Evolutionary conservation across 352 stramenopile species (phyloP).

Genomic region (Phytophthora fragariae): DNA sequence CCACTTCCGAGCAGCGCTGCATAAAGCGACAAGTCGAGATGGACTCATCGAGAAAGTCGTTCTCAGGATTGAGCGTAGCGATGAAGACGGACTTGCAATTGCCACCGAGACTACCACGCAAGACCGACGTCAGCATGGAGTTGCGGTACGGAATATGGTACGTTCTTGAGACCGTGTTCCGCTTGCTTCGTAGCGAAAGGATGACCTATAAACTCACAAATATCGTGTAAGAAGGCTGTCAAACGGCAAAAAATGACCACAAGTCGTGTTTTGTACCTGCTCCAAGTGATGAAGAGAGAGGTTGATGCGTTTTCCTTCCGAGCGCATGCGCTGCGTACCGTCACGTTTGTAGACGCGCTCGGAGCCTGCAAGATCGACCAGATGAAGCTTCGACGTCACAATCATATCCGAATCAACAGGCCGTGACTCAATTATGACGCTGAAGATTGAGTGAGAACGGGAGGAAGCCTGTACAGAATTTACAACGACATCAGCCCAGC

Average conservation of each 20-base stretch:
- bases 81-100: constrained; percentile 99
- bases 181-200: constrained; percentile 89
- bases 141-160: constrained; percentile 96
- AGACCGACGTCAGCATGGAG: constrained; percentile 96
- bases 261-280: constrained; percentile 46
- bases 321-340: constrained; percentile 89
- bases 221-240: not conserved
- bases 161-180: constrained; percentile 50
- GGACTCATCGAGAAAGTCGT: constrained; percentile 88
- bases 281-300: constrained; percentile 95
- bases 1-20: constrained; percentile 93
- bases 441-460: constrained; percentile 97
- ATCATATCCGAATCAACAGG: constrained; percentile 80
- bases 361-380: constrained; percentile 96
- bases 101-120: constrained; percentile 94
- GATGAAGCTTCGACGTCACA: constrained; percentile 91
- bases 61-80: constrained; percentile 94
- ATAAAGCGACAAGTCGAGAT: constrained; percentile 97
- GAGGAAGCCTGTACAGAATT: constrained; percentile 69
- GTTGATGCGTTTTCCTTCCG: constrained; percentile 97
- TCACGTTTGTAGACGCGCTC: constrained; percentile 96
- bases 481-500: not conserved
- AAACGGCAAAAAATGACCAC: constrained; percentile 90
- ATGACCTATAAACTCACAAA: constrained; percentile 81
- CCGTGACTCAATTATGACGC: constrained; percentile 90